Conservation (phyloP, 1,139 yeast species). For the Hansenula sp. region DNA sequence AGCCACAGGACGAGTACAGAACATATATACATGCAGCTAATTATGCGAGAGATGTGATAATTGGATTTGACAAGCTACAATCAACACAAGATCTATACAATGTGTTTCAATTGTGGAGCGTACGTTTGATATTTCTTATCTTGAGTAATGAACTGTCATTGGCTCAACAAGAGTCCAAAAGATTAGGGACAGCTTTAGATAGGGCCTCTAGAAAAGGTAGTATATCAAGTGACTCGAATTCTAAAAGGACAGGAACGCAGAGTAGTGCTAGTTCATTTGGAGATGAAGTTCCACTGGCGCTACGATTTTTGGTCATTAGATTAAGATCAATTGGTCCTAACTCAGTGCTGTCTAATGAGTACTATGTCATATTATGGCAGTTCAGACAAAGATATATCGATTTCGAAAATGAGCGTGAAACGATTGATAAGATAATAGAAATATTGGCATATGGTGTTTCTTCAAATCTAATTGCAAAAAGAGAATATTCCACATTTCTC, state of each 20-base stretch:
- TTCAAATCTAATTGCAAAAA: conserved; percentile 29
- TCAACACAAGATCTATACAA: not conserved
- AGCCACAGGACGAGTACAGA: not conserved
- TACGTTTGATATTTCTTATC: conserved; percentile 25
- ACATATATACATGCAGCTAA: not conserved
- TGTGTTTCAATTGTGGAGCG: conserved; percentile 28
- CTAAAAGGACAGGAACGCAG: not conserved
- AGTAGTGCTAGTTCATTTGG: conserved; percentile 10
- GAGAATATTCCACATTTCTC: conserved; percentile 28
- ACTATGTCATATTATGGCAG: conserved; percentile 25
- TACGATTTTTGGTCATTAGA: conserved; percentile 18
- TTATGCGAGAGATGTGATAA: not conserved
- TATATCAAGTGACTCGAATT: not conserved
- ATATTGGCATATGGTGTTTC: conserved; percentile 23
- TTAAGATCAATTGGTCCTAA: conserved; percentile 28
- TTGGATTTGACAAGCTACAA: not conserved
- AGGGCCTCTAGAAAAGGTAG: not conserved
- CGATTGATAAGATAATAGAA: conserved; percentile 2
- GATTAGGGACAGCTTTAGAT: conserved; percentile 16
- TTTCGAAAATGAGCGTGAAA: not conserved
- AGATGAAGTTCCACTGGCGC: conserved; percentile 12
- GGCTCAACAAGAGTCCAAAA: conserved; percentile 23
- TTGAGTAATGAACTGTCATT: conserved; percentile 23
- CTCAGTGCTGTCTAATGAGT: conserved; percentile 22
- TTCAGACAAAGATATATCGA: conserved; percentile 13